These are phyloP conservation scores for Cephaloascus albidus DNA, from an alignment of 805 yeast species.

Conservation along the genomic window DNA sequence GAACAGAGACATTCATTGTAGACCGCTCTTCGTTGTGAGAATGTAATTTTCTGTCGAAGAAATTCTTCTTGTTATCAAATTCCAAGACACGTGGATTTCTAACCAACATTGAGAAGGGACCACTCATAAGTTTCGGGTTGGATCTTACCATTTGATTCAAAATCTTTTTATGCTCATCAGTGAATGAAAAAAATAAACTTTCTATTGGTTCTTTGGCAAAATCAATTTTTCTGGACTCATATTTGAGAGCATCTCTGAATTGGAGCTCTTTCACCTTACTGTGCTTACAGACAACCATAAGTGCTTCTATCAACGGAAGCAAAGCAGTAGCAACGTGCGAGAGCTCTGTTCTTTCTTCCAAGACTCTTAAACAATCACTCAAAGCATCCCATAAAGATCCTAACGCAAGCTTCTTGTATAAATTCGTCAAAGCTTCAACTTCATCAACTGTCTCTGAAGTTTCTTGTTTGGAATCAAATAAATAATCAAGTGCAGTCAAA, in stretches of 20 bases:
- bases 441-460: constrained; percentile 13
- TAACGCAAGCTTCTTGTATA: constrained; percentile 62
- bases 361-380: constrained; percentile 56
- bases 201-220: constrained; percentile 70
- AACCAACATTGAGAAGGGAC: constrained; percentile 86
- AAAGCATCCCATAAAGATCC: constrained; percentile 82
- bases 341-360: constrained; percentile 50
- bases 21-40: constrained; percentile 26
- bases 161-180: constrained; percentile 80
- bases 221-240: constrained; percentile 56
- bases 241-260: constrained; percentile 45
- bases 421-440: constrained; percentile 38
- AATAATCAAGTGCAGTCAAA: constrained; percentile 78
- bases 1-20: constrained; percentile 56
- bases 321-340: constrained; percentile 68
- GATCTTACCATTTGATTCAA: constrained; percentile 86
- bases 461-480: constrained; percentile 42
- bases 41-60: constrained; percentile 71
- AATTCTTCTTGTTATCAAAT: constrained; percentile 87
- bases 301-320: constrained; percentile 79
- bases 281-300: constrained; percentile 95
- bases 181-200: constrained; percentile 72
- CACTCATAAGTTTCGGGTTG: constrained; percentile 90
- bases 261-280: constrained; percentile 53
- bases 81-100: constrained; percentile 84